Evolutionary conservation across 371 early-diverging fungal genomes (phyloP), one percentile per base, ranked within the genome.

Genomic region (Mortierella sp.): DNA sequence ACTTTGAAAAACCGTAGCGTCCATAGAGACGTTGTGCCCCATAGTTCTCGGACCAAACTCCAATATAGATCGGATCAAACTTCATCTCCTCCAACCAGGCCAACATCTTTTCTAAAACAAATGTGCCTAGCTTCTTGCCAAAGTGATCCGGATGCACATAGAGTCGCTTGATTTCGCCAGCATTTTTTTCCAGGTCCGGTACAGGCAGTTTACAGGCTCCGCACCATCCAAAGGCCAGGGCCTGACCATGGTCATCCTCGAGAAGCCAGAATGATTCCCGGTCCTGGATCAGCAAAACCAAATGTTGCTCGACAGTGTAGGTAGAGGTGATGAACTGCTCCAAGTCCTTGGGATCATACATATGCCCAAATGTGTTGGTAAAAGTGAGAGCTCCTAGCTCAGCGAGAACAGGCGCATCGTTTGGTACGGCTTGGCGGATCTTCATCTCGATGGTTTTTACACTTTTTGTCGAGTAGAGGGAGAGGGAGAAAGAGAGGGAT

Each of bases 31-130:
- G 70, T 9, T 74, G 75, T 5, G 70, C 75, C 15, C 75, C 75
- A 69, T 59, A 46, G 66, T 74, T 74, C 66, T 62, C 70, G 18
- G 75, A 74, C 75, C 75, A 74, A 29, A 74, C 75, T 19, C 75
- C 75, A 50, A 74, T 43, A 62, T 74, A 74, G 16, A 74, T 28
- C 9, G 70, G 70, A 23, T 44, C 43, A 16, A 46, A 74, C 28
- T 44, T 62, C 43, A 59, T n/a, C 1, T 65, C 62, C 2, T 19
- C 66, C 4, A 74, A 55, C 75, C 75, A 74, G 47, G 45, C 62
- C 16, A 74, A 7, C 75, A 74, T 74, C 25, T 29, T 43, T 23
- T 74, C 25, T 47, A 74, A 21, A 1, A 74, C 0, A 19, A 1
- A 55, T 48, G 55, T 62, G 47, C 75, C 75, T 0, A 69, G 60